Conservation (phyloP, 2,329 filamentous ascomycete genomes). For the Ophiostoma himal-ulmi region DNA sequence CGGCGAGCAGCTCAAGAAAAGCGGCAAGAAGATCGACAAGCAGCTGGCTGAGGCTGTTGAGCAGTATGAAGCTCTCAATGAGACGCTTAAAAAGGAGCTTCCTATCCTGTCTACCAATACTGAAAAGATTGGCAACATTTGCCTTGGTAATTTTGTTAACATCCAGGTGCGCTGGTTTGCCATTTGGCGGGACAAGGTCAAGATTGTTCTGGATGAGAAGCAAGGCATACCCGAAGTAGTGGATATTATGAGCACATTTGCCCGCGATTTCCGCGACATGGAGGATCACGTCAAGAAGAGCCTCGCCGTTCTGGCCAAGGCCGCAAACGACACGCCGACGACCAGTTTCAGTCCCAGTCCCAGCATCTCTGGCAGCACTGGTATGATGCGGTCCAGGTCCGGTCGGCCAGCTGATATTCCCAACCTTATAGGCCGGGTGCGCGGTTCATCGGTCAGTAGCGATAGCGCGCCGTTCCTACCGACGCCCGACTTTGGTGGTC, state of each 20-base stretch:
- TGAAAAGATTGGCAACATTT: constrained; percentile 75
- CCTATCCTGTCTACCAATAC: constrained; percentile 77
- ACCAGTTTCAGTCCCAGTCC: constrained; percentile 15
- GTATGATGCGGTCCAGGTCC: constrained; percentile 43
- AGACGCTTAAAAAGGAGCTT: constrained; percentile 86
- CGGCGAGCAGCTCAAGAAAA: constrained; percentile 68
- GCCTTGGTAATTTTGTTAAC: constrained; percentile 74
- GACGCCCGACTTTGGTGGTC: constrained; percentile 59
- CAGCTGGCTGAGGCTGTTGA: constrained; percentile 79
- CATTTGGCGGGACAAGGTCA: constrained; percentile 78
- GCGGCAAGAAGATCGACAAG: constrained; percentile 79
- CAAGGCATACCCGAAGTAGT: constrained; percentile 57
- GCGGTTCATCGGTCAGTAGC: constrained; percentile 57
- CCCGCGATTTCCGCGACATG: constrained; percentile 69
- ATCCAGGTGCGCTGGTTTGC: constrained; percentile 79
- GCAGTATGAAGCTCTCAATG: constrained; percentile 85
- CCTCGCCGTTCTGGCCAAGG: constrained; percentile 74
- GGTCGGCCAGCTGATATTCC: constrained; percentile 43
- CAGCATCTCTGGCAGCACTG: constrained; percentile 13
- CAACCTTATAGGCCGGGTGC: constrained; percentile 35
- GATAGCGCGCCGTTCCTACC: constrained; percentile 59
- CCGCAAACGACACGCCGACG: constrained; percentile 48
- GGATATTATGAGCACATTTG: constrained; percentile 72
- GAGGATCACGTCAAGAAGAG: constrained; percentile 61
- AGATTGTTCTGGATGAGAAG: constrained; percentile 61